Percentiles rank a stretch among this genome's conserved stretches.
Evolutionary conservation across 176 grass and related monocot species (phyloP).

Genomic region (Cenchrus americanus): DNA sequence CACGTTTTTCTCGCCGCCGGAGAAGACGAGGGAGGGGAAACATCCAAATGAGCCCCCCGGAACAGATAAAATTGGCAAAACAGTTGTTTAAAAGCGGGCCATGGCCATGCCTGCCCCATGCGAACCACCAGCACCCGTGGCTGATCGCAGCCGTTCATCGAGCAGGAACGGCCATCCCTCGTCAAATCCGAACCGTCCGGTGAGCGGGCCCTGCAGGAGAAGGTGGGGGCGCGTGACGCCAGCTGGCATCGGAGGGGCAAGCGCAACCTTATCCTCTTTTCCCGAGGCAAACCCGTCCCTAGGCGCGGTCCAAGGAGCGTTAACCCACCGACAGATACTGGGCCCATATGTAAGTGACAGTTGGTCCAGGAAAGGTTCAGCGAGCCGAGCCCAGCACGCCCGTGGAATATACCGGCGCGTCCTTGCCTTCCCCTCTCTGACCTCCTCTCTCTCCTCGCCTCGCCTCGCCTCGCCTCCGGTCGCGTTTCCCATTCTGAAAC

Average conservation of each 20-base stretch:
- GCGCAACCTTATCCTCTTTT: conserved; percentile 64
- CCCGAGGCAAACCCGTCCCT: not conserved
- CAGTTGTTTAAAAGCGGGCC: not conserved
- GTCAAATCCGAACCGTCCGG: conserved; percentile 37
- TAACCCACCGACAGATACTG: not conserved
- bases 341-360: not conserved
- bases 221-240: conserved; percentile 75
- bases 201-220: conserved; percentile 17
- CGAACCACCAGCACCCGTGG: not conserved
- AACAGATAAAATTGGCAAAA: conserved; percentile 20
- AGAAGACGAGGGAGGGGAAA: not conserved
- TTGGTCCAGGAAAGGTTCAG: conserved; percentile 22
- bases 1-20: conserved; percentile 32
- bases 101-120: not conserved
- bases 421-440: conserved; percentile 21
- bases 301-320: not conserved
- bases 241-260: conserved; percentile 62
- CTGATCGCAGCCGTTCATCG: conserved; percentile 5
- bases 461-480: not conserved
- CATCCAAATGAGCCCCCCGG: conserved; percentile 21
- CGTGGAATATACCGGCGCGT: conserved; percentile 53
- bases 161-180: not conserved
- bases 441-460: not conserved
- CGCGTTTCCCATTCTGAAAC: conserved; percentile 30
- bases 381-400: not conserved